Evolutionary conservation across 192 early-diverging fungal genomes (phyloP).

Genomic region (Entomortierella beljakovae): DNA sequence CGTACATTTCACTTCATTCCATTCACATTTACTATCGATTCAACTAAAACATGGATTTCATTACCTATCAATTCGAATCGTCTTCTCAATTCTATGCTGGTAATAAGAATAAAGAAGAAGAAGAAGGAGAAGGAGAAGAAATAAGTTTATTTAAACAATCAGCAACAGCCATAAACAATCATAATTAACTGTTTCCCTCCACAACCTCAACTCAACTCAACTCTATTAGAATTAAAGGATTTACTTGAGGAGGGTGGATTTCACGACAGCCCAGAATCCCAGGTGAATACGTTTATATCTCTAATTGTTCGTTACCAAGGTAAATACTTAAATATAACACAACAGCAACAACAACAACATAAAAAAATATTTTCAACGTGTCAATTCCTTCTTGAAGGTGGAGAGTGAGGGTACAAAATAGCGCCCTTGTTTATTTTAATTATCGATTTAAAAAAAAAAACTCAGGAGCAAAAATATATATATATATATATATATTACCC

Average conservation of each 20-base stretch:
- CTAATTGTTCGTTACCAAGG: slow-evolving; percentile 46
- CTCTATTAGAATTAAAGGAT: slow-evolving; percentile 32
- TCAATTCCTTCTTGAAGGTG: no score
- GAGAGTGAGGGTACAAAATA: neutral
- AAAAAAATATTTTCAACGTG: neutral
- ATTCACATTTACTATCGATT: neutral
- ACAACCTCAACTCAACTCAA: neutral
- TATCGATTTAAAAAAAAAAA: slow-evolving; percentile 2
- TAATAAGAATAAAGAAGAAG: no score
- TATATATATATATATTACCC: no score
- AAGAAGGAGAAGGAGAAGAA: no score
- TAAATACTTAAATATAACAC: no score
- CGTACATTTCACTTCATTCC: neutral
- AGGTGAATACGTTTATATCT: slow-evolving; percentile 45
- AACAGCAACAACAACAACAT: neutral
- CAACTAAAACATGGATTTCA: slow-evolving; percentile 32
- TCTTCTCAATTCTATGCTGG: slow-evolving; percentile 43
- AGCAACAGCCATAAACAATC: no score
- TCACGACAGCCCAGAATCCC: slow-evolving; percentile 42
- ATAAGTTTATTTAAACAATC: neutral
- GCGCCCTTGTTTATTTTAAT: neutral
- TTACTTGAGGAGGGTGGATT: slow-evolving; percentile 48
- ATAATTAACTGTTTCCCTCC: neutral
- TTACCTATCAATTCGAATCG: slow-evolving; percentile 50
- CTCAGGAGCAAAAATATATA: slow-evolving; percentile 13